These are phyloP conservation scores for Paraurostyla sp. DNA, from an alignment of 73 alveolate species.

Conservation along the genomic window DNA sequence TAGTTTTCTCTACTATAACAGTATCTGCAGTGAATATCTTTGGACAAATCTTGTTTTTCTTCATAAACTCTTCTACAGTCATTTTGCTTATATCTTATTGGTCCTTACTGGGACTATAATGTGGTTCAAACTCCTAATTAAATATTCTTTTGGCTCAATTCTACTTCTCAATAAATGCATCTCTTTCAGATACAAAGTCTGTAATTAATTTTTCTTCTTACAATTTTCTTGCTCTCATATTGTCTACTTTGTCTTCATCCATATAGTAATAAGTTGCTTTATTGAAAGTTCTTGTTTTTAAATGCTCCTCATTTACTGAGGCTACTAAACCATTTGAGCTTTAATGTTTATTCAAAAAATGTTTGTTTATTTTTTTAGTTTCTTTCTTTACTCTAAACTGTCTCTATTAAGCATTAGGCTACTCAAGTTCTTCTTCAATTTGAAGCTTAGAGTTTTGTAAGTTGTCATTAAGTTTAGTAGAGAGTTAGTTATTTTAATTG, in stretches of 20 bases:
- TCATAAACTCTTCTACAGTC: constrained; percentile 14
- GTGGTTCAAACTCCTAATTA: neutral
- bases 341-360: neutral
- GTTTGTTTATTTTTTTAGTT: constrained; percentile 2
- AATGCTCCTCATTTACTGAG: neutral
- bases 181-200: constrained; percentile 49
- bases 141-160: neutral
- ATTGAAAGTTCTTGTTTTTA: constrained; percentile 18
- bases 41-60: constrained; percentile 11
- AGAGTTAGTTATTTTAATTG: neutral
- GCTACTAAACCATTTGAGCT: neutral
- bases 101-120: neutral
- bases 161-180: neutral
- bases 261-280: constrained; percentile 42
- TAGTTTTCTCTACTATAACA: neutral
- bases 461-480: neutral
- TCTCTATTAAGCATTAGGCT: neutral
- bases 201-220: constrained; percentile 6
- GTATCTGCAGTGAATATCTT: constrained; percentile 49
- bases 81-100: neutral
- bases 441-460: neutral
- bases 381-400: constrained; percentile 14
- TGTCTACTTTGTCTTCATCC: neutral
- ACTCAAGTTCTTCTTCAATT: neutral
- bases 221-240: constrained; percentile 8